Percentiles rank a stretch among this genome's conserved stretches.
phyloP scores from a whole-genome alignment of 78 protist genomes.

The Goniomonas avonlea region DNA sequence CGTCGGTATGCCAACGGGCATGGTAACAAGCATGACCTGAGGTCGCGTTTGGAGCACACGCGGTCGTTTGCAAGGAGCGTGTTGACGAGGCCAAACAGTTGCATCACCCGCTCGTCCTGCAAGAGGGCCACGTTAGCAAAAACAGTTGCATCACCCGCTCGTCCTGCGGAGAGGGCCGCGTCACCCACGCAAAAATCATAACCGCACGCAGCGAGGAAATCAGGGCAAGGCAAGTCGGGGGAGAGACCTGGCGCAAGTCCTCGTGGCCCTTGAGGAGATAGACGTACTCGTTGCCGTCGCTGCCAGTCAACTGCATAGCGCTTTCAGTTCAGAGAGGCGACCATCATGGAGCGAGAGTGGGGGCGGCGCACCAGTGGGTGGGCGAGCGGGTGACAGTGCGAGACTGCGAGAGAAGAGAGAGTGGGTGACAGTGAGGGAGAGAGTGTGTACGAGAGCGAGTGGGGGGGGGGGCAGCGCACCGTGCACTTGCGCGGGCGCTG shows the following conservation, averaged over 20 bases:
- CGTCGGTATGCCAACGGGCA: not conserved
- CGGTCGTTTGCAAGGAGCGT: conserved; percentile 69
- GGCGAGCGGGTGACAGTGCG: no score
- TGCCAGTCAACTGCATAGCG: conserved; percentile 13
- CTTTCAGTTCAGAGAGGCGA: no score
- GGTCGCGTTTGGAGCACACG: conserved; percentile 53
- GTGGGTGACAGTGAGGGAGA: no score
- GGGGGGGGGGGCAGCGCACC: conserved; percentile 39
- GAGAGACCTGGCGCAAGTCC: conserved; percentile 70
- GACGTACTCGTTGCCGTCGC: conserved; percentile 37
- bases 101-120: conserved; percentile 78
- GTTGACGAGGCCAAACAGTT: conserved; percentile 95
- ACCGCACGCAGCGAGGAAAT: no score
- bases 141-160: conserved; percentile 95
- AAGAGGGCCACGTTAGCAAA: no score
- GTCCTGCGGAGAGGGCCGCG: conserved; percentile 76
- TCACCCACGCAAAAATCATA: no score
- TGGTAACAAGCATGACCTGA: no score
- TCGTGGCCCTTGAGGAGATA: conserved; percentile 89
- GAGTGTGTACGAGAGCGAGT: no score
- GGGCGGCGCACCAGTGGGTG: no score
- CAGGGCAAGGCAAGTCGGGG: no score
- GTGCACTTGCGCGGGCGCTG: conserved; percentile 93
- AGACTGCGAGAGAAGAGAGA: no score
- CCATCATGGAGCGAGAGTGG: no score